Conservation (phyloP, 1,284 basidiomycete species). For the Ceratobasidium sp. region DNA sequence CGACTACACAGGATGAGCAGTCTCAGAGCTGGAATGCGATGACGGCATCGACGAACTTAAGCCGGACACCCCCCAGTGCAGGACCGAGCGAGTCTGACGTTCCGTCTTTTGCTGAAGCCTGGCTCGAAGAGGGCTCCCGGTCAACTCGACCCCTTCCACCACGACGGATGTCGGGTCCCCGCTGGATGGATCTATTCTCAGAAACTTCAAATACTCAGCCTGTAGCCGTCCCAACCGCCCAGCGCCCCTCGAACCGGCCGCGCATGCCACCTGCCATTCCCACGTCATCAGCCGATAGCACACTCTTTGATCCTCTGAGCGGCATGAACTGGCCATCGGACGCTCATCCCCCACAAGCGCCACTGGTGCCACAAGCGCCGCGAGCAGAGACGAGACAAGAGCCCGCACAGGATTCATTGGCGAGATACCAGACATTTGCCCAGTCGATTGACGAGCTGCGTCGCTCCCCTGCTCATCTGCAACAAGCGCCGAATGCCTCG, state of each 20-base stretch:
- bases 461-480: constrained; percentile 3
- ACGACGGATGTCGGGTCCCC: constrained; percentile 16
- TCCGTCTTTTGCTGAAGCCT: background rate
- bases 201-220: background rate
- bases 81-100: background rate
- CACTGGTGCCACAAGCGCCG: background rate
- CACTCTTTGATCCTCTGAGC: constrained; percentile 10
- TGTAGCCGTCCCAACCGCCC: constrained; percentile 5
- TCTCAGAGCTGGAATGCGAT: constrained; percentile 7
- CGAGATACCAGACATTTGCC: constrained; percentile 37
- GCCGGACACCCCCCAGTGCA: constrained; percentile 18
- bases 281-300: constrained; percentile 6
- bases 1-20: constrained; percentile 13
- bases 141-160: background rate
- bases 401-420: constrained; percentile 13
- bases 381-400: constrained; percentile 4
- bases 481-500: background rate
- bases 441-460: constrained; percentile 36
- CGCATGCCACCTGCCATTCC: constrained; percentile 21
- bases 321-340: constrained; percentile 13
- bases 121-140: constrained; percentile 21
- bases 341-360: background rate
- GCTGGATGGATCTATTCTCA: constrained; percentile 26
- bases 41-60: constrained; percentile 25
- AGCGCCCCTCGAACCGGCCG: constrained; percentile 1